Evolutionary conservation across 1,139 yeast genomes (phyloP), one percentile per base, ranked within the genome.

Genomic region (Suhomyces panamericanus): DNA sequence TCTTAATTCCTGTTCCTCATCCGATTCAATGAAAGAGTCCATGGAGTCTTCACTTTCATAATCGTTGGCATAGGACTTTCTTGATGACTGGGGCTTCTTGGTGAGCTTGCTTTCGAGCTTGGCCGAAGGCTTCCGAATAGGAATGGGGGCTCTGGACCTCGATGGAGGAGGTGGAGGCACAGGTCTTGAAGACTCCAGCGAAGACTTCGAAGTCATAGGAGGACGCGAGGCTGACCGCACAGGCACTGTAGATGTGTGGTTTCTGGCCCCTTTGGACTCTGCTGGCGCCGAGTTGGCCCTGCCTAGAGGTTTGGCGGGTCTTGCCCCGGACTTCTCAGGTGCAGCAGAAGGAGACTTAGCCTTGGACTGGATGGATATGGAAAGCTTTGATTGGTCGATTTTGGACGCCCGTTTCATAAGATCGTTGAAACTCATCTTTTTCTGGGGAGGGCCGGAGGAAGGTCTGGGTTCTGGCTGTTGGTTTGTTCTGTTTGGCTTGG

Each of bases 341-440:
- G 33, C 22, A 10, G 51, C 43, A 31, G 67, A 69, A 2, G 72
- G 67, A 0, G 76, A 59, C 39, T 59, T 62, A 12, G 67, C 48
- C 54, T 70, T 69, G 20, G 63, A 57, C 44, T 63, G 67, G 42
- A 66, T 66, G 7, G 63, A 58, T 20, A 75, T 69, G 4, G 73
- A 65, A 32, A 75, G 61, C 50, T 73, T 73, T 40, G 63, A 60
- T 40, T 69, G 69, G 47, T 74, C 82, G 12, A 81, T 76, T 26
- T 68, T 65, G n/a, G 81, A 80, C 0, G 93, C 93, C 57, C 81
- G 80, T 52, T 78, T 80, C 88, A 85, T 84, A 49, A 86, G 67
- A 47, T 85, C 88, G 39, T 76, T 77, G 56, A 83, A 86, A 10
- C 82, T 73, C 59, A 83, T 62, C 55, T 83, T 83, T 53, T 81